These are phyloP conservation scores for Perkinsus chesapeaki DNA, from an alignment of 169 alveolate species.

Conservation along the genomic window DNA sequence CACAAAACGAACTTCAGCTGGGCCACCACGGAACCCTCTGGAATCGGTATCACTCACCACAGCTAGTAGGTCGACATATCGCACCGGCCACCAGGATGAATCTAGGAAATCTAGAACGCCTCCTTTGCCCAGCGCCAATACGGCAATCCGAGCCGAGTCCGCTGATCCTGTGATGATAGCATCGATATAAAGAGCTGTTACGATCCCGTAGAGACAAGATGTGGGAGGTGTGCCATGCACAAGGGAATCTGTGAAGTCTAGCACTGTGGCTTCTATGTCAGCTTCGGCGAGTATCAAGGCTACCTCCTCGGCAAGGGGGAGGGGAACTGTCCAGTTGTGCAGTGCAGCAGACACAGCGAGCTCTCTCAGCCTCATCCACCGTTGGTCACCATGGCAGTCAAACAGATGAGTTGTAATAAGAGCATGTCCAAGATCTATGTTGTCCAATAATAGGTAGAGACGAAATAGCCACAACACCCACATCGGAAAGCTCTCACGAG, in stretches of 20 bases:
- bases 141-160: neutral
- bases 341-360: neutral
- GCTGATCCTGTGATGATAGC: neutral
- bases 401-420: neutral
- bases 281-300: neutral
- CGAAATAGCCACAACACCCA: too few species aligned
- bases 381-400: neutral
- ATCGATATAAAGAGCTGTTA: neutral
- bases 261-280: neutral
- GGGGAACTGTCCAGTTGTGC: neutral
- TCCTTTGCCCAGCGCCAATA: neutral
- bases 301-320: neutral
- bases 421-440: too few species aligned
- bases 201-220: neutral
- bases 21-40: neutral
- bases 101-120: neutral
- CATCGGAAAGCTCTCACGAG: too few species aligned
- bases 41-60: neutral
- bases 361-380: neutral
- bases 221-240: neutral
- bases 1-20: too few species aligned
- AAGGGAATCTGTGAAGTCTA: neutral
- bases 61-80: neutral
- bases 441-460: too few species aligned
- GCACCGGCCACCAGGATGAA: neutral